Evolutionary conservation across 306 rosid genomes (phyloP).

Genomic region (Quercus alba): DNA sequence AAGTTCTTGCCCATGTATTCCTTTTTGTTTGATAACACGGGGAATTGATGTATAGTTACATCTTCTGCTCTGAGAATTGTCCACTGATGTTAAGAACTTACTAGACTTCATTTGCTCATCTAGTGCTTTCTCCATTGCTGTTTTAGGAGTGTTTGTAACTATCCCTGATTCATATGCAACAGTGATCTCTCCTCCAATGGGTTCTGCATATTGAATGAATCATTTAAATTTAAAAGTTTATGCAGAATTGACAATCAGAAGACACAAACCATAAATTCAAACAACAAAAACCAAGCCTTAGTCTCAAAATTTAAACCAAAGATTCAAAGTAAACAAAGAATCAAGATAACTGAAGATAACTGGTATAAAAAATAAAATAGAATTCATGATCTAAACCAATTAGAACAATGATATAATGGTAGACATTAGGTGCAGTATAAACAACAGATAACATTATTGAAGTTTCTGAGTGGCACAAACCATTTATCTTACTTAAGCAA

Average conservation of each 20-base stretch:
- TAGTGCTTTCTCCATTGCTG: constrained; percentile 57
- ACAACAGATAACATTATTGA: neutral
- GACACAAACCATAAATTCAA: neutral
- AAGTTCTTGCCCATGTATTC: constrained; percentile 74
- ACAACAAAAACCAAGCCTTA: neutral
- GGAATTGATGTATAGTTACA: constrained; percentile 88
- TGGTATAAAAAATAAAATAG: neutral
- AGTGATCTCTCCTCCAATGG: constrained; percentile 87
- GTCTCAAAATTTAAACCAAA: neutral
- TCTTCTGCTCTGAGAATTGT: constrained; percentile 48
- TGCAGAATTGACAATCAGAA: neutral
- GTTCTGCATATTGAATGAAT: constrained; percentile 50
- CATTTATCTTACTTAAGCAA: neutral
- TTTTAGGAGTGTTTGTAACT: constrained; percentile 40
- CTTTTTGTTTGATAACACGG: constrained; percentile 62
- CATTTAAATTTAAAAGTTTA: constrained; percentile 10
- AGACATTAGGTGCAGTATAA: neutral
- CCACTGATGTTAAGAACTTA: constrained; percentile 48
- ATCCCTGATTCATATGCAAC: constrained; percentile 56
- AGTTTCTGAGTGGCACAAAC: neutral
- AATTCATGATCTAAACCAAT: neutral
- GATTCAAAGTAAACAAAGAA: too few relatives aligned
- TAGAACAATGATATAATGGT: neutral
- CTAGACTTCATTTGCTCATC: constrained; percentile 20
- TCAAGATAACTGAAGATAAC: too few relatives aligned